phyloP scores from a whole-genome alignment of 805 yeast genomes.

The Pichia occidentalis region DNA sequence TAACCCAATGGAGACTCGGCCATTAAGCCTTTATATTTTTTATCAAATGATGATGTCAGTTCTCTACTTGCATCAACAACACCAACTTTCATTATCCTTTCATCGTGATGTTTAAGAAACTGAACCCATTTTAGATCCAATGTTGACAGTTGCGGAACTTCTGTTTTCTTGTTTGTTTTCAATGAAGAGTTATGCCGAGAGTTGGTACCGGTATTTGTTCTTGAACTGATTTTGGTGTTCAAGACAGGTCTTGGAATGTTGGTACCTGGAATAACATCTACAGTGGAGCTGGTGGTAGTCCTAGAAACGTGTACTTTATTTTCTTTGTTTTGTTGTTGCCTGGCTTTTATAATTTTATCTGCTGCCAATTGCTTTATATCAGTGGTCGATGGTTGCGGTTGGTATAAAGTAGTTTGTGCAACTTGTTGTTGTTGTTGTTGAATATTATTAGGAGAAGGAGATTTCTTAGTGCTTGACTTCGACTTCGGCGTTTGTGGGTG shows the following conservation, averaged over 20 bases:
- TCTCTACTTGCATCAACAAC: conserved; percentile 41
- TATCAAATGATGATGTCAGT: conserved; percentile 46
- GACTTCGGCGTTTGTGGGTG: background rate
- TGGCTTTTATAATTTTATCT: conserved; percentile 8
- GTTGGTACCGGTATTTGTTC: conserved; percentile 7
- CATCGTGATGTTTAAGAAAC: conserved; percentile 48
- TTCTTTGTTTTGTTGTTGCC: conserved; percentile 1
- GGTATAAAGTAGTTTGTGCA: background rate
- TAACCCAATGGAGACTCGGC: conserved; percentile 56
- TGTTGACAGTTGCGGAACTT: conserved; percentile 42
- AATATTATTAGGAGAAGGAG: background rate
- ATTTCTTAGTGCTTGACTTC: background rate
- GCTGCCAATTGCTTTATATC: conserved; percentile 8
- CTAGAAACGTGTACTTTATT: too few species aligned
- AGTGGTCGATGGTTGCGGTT: background rate
- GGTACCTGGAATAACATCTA: conserved; percentile 55
- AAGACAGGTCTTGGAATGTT: conserved; percentile 49
- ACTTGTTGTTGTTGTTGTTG: background rate
- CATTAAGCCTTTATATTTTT: conserved; percentile 47
- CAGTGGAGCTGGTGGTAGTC: too few species aligned
- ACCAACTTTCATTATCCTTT: conserved; percentile 53
- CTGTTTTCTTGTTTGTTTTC: conserved; percentile 11
- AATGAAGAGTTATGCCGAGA: conserved; percentile 14
- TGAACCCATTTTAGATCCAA: conserved; percentile 55
- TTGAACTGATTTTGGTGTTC: conserved; percentile 28